Conservation (phyloP, 2,329 filamentous ascomycete species). For the Aspergillus amoenus region DNA sequence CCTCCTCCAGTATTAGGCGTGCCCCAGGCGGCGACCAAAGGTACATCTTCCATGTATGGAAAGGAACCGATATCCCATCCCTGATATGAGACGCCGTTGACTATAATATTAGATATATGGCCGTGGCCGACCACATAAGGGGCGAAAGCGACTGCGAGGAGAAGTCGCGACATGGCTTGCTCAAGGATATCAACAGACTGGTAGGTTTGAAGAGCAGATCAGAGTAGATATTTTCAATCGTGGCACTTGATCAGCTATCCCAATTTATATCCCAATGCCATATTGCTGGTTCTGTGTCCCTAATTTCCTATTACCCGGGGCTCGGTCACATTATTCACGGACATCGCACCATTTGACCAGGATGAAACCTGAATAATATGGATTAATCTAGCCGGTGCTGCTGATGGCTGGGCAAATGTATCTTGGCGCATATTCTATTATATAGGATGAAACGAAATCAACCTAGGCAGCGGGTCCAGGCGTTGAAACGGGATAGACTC, state of each 20-base stretch:
- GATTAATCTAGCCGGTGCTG: not conserved
- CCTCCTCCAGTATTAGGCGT: conserved; percentile 52
- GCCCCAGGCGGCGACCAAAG: conserved; percentile 53
- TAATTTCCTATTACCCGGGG: conserved; percentile 2
- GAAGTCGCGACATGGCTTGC: conserved; percentile 5
- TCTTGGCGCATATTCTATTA: conserved; percentile 1
- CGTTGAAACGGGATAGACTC: not conserved
- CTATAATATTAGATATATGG: conserved; percentile 19
- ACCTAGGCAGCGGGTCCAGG: not conserved
- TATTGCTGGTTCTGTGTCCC: not conserved
- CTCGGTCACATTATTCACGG: conserved; percentile 1
- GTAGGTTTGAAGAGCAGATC: not conserved
- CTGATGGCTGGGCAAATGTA: not conserved
- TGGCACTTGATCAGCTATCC: not conserved
- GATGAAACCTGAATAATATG: not conserved
- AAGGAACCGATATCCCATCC: conserved; percentile 31
- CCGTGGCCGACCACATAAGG: conserved; percentile 9
- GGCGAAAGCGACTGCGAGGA: conserved; percentile 2
- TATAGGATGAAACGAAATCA: conserved; percentile 1
- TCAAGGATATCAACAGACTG: not conserved
- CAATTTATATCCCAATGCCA: not conserved
- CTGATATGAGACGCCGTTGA: conserved; percentile 20
- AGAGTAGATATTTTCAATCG: not conserved
- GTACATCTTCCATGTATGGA: conserved; percentile 32
- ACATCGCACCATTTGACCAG: not conserved